Percentiles rank a stretch among this genome's conserved stretches.
These are phyloP conservation scores for Shiraia bambusicola DNA, from an alignment of 2,329 filamentous ascomycete genomes.

Conservation along the genomic window DNA sequence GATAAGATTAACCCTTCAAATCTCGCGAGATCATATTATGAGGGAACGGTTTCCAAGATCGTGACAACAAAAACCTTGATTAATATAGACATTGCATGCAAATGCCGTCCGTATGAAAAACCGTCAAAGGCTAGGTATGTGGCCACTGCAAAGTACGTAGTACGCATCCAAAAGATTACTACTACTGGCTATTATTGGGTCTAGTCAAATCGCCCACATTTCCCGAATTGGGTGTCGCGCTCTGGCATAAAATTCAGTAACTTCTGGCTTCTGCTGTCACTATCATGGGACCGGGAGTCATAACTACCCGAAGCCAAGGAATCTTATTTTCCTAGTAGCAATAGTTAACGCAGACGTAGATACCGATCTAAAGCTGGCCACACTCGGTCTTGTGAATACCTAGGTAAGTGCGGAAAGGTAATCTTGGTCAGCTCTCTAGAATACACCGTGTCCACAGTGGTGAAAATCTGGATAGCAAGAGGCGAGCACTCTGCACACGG, in stretches of 20 bases:
- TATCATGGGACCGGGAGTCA: background rate
- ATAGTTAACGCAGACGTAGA: constrained; percentile 2
- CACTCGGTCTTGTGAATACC: constrained; percentile 7
- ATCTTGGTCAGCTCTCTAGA: constrained; percentile 6
- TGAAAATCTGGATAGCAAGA: constrained; percentile 5
- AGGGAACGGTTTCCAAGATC: constrained; percentile 37
- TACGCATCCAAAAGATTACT: too few species aligned
- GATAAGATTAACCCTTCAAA: constrained; percentile 36
- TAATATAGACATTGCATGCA: too few species aligned
- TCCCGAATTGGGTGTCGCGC: background rate
- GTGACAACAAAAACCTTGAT: constrained; percentile 32
- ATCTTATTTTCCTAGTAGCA: background rate
- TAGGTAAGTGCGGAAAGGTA: constrained; percentile 7
- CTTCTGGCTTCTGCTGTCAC: background rate
- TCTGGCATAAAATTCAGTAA: background rate
- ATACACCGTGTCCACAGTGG: background rate
- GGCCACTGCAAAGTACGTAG: too few species aligned
- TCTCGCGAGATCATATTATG: constrained; percentile 35
- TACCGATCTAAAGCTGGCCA: constrained; percentile 4
- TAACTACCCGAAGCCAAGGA: background rate
- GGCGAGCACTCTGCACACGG: too few species aligned
- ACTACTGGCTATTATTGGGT: too few species aligned
- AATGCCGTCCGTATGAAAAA: too few species aligned
- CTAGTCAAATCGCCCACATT: too few species aligned
- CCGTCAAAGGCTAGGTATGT: too few species aligned